phyloP scores from a whole-genome alignment of 352 stramenopile species.

The Globisporangium takayamanum region DNA sequence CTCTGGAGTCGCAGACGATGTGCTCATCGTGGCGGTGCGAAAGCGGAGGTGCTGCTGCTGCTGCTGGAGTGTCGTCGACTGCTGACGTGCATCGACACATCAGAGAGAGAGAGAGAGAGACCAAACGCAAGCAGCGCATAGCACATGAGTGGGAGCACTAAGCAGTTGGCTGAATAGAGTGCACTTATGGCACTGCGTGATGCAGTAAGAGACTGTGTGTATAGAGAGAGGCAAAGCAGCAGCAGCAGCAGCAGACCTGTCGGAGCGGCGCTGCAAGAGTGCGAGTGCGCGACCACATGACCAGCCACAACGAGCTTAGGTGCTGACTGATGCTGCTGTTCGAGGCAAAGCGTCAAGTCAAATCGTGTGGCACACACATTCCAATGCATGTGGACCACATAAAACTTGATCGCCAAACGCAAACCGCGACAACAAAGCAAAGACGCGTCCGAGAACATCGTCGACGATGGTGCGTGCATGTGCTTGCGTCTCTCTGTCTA shows the following conservation, averaged over 20 bases:
- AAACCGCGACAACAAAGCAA: slow-evolving; percentile 4
- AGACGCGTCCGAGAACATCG: background rate
- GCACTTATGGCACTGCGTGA: too few relatives aligned
- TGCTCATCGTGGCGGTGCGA: slow-evolving; percentile 22
- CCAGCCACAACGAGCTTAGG: background rate
- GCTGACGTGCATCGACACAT: too few relatives aligned
- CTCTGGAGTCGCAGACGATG: slow-evolving; percentile 7
- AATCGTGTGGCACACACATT: background rate
- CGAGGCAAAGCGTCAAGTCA: slow-evolving; percentile 2
- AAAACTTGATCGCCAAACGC: background rate
- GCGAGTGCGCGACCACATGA: slow-evolving; percentile 11
- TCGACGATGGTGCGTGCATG: slow-evolving; percentile 5
- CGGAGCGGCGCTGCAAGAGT: slow-evolving; percentile 5
- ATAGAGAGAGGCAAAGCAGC: too few relatives aligned
- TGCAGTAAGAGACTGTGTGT: too few relatives aligned
- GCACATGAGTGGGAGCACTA: too few relatives aligned
- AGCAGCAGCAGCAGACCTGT: background rate
- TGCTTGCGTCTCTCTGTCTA: background rate
- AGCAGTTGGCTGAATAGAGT: too few relatives aligned
- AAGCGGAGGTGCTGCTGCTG: slow-evolving; percentile 2
- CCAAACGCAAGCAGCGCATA: background rate
- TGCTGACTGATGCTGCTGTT: background rate
- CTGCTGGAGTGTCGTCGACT: background rate
- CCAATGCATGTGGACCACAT: background rate
- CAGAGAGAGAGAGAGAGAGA: background rate